Base-by-base conservation (phyloP, 2,329 filamentous ascomycete genomes). In the Nemania abortiva region DNA sequence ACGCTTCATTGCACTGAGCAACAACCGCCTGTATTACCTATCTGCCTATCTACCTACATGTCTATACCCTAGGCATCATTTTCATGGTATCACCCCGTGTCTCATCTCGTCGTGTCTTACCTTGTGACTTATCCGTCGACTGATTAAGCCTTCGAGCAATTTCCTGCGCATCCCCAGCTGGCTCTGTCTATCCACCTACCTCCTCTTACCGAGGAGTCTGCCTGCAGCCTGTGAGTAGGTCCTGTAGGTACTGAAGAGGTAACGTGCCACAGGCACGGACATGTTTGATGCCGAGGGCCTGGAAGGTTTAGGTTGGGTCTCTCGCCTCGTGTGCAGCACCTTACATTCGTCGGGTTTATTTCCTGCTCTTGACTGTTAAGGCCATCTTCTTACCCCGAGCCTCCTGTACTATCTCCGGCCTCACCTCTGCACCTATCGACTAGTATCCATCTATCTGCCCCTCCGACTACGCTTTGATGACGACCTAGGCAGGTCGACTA, bases 241-340 rank as follows among this genome's bases (percentile, higher is more conserved):
- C 27, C 47, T 50, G 47, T n/a, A n/a, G n/a, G n/a, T 24, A 24
- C 6, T 11, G 11, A 13, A 27, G 47, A 24, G 20, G 47, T 50
- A 50, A 50, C 47, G 47, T 50, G 20, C 20, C 47, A 50, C 47
- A 42, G 39, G 39, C 22, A 50, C 20, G 50, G 27, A 7, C 53
- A 52, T 57, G 52, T 11, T 63, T 9, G 15, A 53, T 63, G 39
- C 22, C 7, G 37, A 34, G 22, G 22, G 20, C 45, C 11, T 15
- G 18, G 45, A 65, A 65, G 24, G 24, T 27, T 27, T 5, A 22
- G 45, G 42, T 65, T 58, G 58, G 45, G 29, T 31, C 20, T 45
- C 34, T 45, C 42, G 55, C 18, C 50, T 49, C 9, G 49, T 45
- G 22, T 50, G 37, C 53, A 39, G 34, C 54, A 42, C 54, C 45